A percentile compares a stretch with the other conserved stretches of the same genome.
phyloP scores from a whole-genome alignment of 441 rosid species.

The Biscutella laevigata region DNA sequence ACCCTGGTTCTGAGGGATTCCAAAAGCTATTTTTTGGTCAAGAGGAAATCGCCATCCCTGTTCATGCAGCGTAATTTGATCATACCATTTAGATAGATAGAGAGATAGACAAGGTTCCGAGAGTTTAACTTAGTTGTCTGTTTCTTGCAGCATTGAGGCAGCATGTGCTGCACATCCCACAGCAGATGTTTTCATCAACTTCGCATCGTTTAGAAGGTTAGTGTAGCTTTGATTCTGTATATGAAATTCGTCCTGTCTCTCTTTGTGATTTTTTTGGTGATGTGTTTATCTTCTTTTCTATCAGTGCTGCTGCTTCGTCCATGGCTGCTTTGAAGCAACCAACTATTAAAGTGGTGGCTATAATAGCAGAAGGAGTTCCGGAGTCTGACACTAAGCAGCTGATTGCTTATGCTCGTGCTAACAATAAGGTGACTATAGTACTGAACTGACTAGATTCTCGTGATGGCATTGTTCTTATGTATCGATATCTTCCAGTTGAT shows the following conservation, averaged over 20 bases:
- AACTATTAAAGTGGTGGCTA: constrained; percentile 84
- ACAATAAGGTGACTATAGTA: constrained; percentile 57
- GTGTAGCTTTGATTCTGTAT: neutral
- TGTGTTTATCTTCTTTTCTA: neutral
- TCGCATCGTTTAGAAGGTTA: constrained; percentile 87
- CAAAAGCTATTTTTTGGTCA: constrained; percentile 94
- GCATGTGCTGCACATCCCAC: constrained; percentile 91
- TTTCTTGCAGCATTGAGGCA: constrained; percentile 65
- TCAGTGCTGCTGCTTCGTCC: constrained; percentile 95
- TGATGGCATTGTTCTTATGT: neutral
- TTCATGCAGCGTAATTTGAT: constrained; percentile 61
- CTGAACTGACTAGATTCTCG: constrained; percentile 11
- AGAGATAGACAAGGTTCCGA: neutral
- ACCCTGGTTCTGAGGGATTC: constrained; percentile 92
- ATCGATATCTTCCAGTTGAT: neutral
- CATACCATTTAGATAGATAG: neutral
- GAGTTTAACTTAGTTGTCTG: neutral
- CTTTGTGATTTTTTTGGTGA: neutral
- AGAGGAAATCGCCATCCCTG: constrained; percentile 95
- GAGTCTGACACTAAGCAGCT: constrained; percentile 85
- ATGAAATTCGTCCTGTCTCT: neutral
- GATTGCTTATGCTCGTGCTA: constrained; percentile 82
- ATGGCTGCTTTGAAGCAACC: constrained; percentile 93
- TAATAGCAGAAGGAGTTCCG: constrained; percentile 97
- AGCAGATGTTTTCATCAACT: constrained; percentile 91